phyloP scores from a whole-genome alignment of 169 alveolate genomes.

The Theileria annulata region DNA sequence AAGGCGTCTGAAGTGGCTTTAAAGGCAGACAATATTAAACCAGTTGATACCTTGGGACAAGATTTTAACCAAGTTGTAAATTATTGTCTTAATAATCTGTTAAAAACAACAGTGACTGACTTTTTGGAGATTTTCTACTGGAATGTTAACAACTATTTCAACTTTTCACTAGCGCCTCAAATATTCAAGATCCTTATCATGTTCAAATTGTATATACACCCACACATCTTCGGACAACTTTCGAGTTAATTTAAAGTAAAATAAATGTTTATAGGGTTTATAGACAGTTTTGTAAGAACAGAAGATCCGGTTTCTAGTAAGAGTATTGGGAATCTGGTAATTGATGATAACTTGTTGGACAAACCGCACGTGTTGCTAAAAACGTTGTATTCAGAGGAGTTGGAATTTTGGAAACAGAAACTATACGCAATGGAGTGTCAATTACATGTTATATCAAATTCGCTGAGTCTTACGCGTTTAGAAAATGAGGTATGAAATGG shows the following conservation, averaged over 20 bases:
- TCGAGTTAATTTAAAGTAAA: conserved; percentile 6
- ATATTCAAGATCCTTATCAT: conserved; percentile 15
- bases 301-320: neutral
- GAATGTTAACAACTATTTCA: conserved; percentile 13
- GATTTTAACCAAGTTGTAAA: neutral
- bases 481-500: conserved; percentile 12
- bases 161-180: conserved; percentile 14
- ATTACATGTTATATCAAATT: conserved; percentile 32
- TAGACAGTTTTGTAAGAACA: neutral
- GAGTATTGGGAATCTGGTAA: neutral
- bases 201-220: conserved; percentile 14
- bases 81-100: neutral
- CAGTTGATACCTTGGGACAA: conserved; percentile 6
- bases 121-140: conserved; percentile 18
- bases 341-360: neutral
- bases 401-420: conserved; percentile 42
- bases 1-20: conserved; percentile 13
- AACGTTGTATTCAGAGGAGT: conserved; percentile 27
- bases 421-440: conserved; percentile 23
- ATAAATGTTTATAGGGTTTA: neutral
- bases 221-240: conserved; percentile 12
- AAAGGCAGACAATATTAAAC: conserved; percentile 4
- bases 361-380: neutral
- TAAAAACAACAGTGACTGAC: neutral
- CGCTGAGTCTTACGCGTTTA: conserved; percentile 20